phyloP scores from a whole-genome alignment of 2,329 filamentous ascomycete species.

The Penicillium capsulatum region DNA sequence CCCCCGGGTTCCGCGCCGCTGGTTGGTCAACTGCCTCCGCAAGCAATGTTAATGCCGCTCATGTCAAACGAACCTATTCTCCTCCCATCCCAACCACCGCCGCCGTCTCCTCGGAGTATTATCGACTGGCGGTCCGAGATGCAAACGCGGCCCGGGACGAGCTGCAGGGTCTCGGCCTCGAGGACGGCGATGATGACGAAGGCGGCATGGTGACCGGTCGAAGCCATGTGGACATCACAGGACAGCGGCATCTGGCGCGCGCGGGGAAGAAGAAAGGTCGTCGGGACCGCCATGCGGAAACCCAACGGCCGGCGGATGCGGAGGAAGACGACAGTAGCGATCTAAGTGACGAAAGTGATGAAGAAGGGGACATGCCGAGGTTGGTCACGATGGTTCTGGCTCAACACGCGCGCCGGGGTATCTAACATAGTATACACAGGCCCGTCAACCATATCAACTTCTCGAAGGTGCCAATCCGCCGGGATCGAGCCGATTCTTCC shows the following conservation, averaged over 20 bases:
- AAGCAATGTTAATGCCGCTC: conserved; percentile 41
- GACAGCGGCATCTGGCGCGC: conserved; percentile 38
- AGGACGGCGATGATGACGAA: conserved; percentile 58
- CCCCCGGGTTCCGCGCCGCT: conserved; percentile 60
- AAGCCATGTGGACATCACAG: conserved; percentile 54
- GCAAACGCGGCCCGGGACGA: conserved; percentile 29
- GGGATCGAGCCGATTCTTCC: conserved; percentile 75
- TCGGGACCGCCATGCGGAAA: conserved; percentile 43
- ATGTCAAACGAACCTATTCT: conserved; percentile 62
- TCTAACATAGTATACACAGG: no score
- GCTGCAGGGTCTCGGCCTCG: conserved; percentile 31
- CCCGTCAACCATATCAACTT: conserved; percentile 91
- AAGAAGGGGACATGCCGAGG: conserved; percentile 50
- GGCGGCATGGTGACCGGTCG: conserved; percentile 60
- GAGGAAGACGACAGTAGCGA: conserved; percentile 65
- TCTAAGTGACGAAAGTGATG: conserved; percentile 63
- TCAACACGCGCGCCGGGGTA: no score
- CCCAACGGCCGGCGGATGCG: conserved; percentile 51
- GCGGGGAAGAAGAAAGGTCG: conserved; percentile 31
- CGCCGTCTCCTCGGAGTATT: conserved; percentile 59
- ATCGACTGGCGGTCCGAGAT: conserved; percentile 46
- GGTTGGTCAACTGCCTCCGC: conserved; percentile 51
- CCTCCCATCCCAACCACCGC: conserved; percentile 59
- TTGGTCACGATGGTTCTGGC: conserved; percentile 16
- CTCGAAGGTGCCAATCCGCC: conserved; percentile 86